Conservation (phyloP, 352 stramenopile species). For the Salisapilia sapeloensis region DNA sequence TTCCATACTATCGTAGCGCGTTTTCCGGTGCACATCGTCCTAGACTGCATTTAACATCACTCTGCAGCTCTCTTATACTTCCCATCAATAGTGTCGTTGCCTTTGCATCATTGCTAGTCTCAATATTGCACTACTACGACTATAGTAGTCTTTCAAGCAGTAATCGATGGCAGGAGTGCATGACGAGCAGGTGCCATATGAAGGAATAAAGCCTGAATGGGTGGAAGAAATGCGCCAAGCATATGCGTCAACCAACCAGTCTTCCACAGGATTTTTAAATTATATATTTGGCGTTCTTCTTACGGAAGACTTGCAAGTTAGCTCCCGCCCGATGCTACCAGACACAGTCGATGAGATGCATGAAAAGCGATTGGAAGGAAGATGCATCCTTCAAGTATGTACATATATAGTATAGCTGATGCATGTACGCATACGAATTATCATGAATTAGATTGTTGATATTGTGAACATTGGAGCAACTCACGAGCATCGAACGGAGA, state of each 20-base stretch:
- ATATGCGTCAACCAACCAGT: constrained; percentile 18
- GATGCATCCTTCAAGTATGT: constrained; percentile 54
- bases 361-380: constrained; percentile 31
- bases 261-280: constrained; percentile 10
- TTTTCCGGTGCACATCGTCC: too few species aligned
- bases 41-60: too few species aligned
- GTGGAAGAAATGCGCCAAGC: constrained; percentile 19
- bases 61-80: too few species aligned
- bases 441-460: constrained; percentile 41
- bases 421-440: constrained; percentile 1
- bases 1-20: too few species aligned
- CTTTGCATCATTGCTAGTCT: too few species aligned
- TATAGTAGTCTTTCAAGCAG: too few species aligned
- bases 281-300: constrained; percentile 32
- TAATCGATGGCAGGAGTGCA: too few species aligned
- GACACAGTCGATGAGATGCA: constrained; percentile 22
- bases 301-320: constrained; percentile 45
- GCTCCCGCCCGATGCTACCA: constrained; percentile 41
- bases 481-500: constrained; percentile 50
- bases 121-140: too few species aligned
- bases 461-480: constrained; percentile 66
- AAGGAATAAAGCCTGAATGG: constrained; percentile 33
- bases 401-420: background rate
- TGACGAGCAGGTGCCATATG: constrained; percentile 24
- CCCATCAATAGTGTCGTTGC: too few species aligned